Percentiles rank a stretch among this genome's conserved stretches.
Conservation (phyloP, 208 protist genomes). For the Acanthamoeba rhysodes region DNA sequence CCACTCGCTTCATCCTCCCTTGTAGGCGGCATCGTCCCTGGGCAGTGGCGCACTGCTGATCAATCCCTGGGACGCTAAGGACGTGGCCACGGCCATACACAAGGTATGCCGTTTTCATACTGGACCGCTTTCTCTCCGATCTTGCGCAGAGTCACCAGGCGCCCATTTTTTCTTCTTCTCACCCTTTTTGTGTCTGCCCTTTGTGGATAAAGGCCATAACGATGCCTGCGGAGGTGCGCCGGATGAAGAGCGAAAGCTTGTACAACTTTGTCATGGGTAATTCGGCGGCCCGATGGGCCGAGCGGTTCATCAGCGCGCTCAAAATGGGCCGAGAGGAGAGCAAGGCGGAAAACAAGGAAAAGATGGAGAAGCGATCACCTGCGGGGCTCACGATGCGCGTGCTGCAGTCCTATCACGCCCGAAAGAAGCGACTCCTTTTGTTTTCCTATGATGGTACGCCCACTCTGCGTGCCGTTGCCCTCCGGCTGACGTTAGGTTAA, state of each 20-base stretch:
- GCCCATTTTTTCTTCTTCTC: not conserved
- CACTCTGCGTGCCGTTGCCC: not conserved
- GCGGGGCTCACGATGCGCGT: slow-evolving; percentile 58
- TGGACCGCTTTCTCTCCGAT: not conserved
- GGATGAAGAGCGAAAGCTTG: slow-evolving; percentile 54
- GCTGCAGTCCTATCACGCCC: slow-evolving; percentile 39
- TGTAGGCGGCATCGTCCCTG: slow-evolving; percentile 48
- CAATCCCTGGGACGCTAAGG: slow-evolving; percentile 54
- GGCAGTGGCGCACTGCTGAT: slow-evolving; percentile 61
- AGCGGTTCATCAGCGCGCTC: slow-evolving; percentile 33
- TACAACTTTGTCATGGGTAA: slow-evolving; percentile 59
- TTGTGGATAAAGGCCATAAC: slow-evolving; percentile 13
- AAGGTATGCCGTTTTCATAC: not conserved
- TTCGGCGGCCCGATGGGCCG: slow-evolving; percentile 6
- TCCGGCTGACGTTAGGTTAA: no score
- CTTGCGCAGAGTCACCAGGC: no score
- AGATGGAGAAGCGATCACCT: slow-evolving; percentile 44
- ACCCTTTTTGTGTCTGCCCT: not conserved
- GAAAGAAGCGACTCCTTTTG: slow-evolving; percentile 41
- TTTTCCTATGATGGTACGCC: slow-evolving; percentile 67
- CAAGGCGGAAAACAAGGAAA: slow-evolving; percentile 21
- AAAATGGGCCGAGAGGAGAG: slow-evolving; percentile 53
- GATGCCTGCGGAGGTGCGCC: slow-evolving; percentile 47
- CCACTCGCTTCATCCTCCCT: not conserved
- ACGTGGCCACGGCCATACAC: slow-evolving; percentile 55